Base-by-base conservation (phyloP, 352 stramenopile species). In the Phytopythium boreale region DNA sequence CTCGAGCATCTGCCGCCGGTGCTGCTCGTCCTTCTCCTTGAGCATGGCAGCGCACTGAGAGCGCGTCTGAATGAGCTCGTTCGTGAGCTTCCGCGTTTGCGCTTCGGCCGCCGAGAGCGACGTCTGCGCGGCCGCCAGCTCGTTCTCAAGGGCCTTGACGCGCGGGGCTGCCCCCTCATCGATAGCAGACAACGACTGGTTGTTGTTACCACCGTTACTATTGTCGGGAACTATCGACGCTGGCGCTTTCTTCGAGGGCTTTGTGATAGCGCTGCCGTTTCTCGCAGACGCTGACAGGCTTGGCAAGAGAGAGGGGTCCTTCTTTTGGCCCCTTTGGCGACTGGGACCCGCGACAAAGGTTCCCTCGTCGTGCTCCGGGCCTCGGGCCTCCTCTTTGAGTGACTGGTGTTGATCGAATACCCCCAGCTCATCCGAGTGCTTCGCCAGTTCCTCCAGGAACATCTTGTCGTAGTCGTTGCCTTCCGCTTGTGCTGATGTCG, bases 401-500 rank as follows among this genome's bases (percentile, higher is more conserved):
- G 43, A 7, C 10, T 26, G 43, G 4, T 49, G 19, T 7, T 34
- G 29, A 34, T 34, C 29, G 29, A 34, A 7, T 34, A 3, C 29
- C 4, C 43, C 7, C 17, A 12, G 29, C 5, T 57, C 36, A 2
- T 26, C 55, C 22, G 74, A 77, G 17, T 92, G 83, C 31, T 81
- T 90, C 2, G 73, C 79, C 0, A 94, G 66, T 15, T 94, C 85
- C 0, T 76, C 77, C 0, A 92, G 67, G 56, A 94, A 94, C 47
- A 89, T 56, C 61, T 76, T 67, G 50, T 89, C 81, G 50, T 78
- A 81, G 5, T 51, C 50, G 22, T 83, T 66, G 29, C 47, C 41
- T 36, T 52, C 50, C 17, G 4, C 6, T 8, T 27, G 24, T 11
- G 22, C 11, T 12, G 15, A 15, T 36, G 52, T 8, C 26, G 27